Evolutionary conservation across 1,284 basidiomycete genomes (phyloP).

Genomic region (Melampsora larici-populina): DNA sequence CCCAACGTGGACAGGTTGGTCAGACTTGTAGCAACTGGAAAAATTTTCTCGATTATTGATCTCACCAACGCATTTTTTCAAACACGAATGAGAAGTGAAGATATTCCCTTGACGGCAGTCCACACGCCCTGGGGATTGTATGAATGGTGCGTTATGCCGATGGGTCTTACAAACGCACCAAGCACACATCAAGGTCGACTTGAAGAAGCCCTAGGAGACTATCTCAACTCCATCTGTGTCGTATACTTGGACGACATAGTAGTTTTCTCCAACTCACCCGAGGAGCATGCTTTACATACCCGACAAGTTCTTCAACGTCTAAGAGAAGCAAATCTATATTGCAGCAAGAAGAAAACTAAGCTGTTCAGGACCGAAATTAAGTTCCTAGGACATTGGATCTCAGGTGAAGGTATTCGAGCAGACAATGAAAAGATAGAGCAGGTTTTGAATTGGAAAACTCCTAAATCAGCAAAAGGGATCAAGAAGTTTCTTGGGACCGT

Average conservation of each 20-base stretch:
- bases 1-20: constrained; percentile 20
- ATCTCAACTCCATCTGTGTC: too few relatives aligned
- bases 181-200: constrained; percentile 51
- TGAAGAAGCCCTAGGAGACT: constrained; percentile 43
- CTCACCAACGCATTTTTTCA: constrained; percentile 59
- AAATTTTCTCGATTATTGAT: constrained; percentile 55
- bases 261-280: constrained; percentile 55
- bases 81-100: constrained; percentile 54
- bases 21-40: constrained; percentile 21
- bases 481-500: constrained; percentile 9
- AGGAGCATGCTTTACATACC: constrained; percentile 52
- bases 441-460: constrained; percentile 55
- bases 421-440: constrained; percentile 51
- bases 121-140: constrained; percentile 55
- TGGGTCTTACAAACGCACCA: constrained; percentile 55
- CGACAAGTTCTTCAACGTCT: not conserved
- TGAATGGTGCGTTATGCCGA: constrained; percentile 58
- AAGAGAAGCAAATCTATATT: constrained; percentile 9
- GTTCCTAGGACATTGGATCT: constrained; percentile 56
- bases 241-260: constrained; percentile 58
- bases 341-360: too few relatives aligned
- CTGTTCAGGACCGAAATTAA: constrained; percentile 46
- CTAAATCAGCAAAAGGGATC: constrained; percentile 29
- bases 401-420: too few relatives aligned
- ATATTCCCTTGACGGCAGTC: constrained; percentile 55